Percentiles rank a stretch among this genome's conserved stretches.
Conservation (phyloP, 2,329 filamentous ascomycete species). For the Trichoderma cornu-damae region DNA sequence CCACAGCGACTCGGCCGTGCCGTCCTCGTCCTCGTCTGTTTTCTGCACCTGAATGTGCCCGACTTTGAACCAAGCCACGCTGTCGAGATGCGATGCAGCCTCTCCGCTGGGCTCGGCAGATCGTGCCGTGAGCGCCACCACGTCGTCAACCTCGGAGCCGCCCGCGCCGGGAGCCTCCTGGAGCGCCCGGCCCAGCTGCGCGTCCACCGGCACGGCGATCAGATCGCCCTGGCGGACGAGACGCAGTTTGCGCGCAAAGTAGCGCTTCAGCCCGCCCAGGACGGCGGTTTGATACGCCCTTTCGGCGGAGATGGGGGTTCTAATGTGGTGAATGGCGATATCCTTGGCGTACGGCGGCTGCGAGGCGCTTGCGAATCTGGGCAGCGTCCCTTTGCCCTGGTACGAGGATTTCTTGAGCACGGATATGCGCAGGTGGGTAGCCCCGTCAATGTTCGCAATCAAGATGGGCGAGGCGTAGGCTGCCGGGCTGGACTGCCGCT, state of each 20-base stretch:
- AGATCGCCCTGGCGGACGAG: conserved; percentile 83
- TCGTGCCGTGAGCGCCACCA: conserved; percentile 48
- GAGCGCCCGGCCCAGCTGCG: conserved; percentile 72
- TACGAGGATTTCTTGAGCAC: conserved; percentile 54
- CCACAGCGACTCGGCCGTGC: conserved; percentile 67
- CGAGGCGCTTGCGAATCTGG: conserved; percentile 51
- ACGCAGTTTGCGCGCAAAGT: conserved; percentile 78
- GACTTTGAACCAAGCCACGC: conserved; percentile 89
- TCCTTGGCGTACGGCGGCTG: conserved; percentile 61
- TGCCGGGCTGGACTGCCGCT: conserved; percentile 51
- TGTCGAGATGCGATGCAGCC: conserved; percentile 41
- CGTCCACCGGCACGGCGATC: conserved; percentile 83
- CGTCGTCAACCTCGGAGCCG: conserved; percentile 67
- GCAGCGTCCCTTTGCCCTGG: conserved; percentile 47
- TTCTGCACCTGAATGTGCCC: conserved; percentile 62
- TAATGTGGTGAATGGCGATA: conserved; percentile 81
- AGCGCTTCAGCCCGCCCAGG: conserved; percentile 77
- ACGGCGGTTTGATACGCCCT: conserved; percentile 78
- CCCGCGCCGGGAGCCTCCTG: conserved; percentile 62
- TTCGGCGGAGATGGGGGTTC: conserved; percentile 84
- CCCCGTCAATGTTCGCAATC: conserved; percentile 75
- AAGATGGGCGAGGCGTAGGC: conserved; percentile 81
- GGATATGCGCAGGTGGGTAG: conserved; percentile 73
- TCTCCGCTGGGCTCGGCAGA: conserved; percentile 27
- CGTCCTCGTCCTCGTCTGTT: conserved; percentile 52